Evolutionary conservation across 2,329 filamentous ascomycete species (phyloP), one percentile per base, ranked within the genome.

Genomic region (Microsporum canis): DNA sequence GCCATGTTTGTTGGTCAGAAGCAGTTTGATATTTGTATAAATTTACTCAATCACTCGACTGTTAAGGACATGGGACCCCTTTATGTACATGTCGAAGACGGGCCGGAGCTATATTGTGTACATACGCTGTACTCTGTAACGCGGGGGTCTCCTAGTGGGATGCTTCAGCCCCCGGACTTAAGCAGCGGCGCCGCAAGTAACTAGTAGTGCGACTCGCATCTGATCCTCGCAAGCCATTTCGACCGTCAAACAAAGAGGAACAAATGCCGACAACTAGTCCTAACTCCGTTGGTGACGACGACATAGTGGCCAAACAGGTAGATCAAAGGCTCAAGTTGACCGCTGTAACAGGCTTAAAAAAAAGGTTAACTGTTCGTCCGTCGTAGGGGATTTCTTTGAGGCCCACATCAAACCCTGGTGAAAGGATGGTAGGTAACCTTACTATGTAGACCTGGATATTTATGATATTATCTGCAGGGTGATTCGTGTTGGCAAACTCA

Each of bases 1-100:
- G 47, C 60, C 62, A 63, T 63, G 31, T 51, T 23, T 17, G 14
- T 6, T 53, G 14, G 29, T 33, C 10, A 53, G 31, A n/a, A 34
- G 31, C 8, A 2, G 5, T 6, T 14, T 49, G 17, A 6, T 31
- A 51, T 51, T 5, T 29, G 12, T 27, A 51, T 31, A 5, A 31
- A 51, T 12, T 12, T 8, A 31, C 14, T 31, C 7, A 5, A 29
- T 31, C 45, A 51, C 10, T 10, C 12, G 39, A 36, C 10, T 36
- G 34, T 10, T 36, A 10, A 10, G 39, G 39, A 17, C 17, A n/a
- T 6, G 14, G 14, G 39, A 4, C 5, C 39, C 39, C 12, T n/a
- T 43, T n/a, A n/a, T 43, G 17, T 43, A n/a, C 14, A 5, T 5
- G 17, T 43, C 14, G 17, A n/a, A 5, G 14, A n/a, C 10, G 39